A percentile compares a stretch with the other conserved stretches of the same genome.
Evolutionary conservation across 306 rosid genomes (phyloP).

Genomic region (Trifolium subterraneum): DNA sequence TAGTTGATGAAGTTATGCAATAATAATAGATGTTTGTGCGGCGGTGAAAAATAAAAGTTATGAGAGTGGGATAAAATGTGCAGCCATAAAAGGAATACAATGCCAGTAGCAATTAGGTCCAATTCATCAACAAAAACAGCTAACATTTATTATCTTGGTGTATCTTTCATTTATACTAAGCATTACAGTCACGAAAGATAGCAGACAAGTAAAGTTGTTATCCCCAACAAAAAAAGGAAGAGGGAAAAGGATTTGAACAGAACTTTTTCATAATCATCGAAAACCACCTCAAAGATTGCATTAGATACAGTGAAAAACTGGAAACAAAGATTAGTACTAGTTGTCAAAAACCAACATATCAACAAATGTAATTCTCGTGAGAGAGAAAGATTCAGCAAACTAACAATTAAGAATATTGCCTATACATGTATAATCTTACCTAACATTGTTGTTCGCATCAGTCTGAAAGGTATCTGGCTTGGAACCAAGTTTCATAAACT

Average conservation of each 20-base stretch:
- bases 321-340: no score
- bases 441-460: slow-evolving; percentile 75
- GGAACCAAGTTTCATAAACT: slow-evolving; percentile 99
- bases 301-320: not conserved
- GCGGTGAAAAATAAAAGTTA: no score
- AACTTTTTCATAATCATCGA: no score
- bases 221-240: no score
- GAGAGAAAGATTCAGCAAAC: slow-evolving; percentile 14
- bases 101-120: not conserved
- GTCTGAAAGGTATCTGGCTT: slow-evolving; percentile 89
- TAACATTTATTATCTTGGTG: no score
- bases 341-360: not conserved
- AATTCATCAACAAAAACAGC: not conserved
- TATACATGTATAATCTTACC: slow-evolving; percentile 62
- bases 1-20: no score
- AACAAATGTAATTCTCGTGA: not conserved
- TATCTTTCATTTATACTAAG: no score
- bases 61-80: no score
- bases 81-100: not conserved
- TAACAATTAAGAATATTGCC: slow-evolving; percentile 35
- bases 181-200: no score
- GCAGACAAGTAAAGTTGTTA: no score
- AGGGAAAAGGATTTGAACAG: not conserved
- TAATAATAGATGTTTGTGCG: no score
- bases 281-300: not conserved